Evolutionary conservation across 164 flowering plant species (phyloP).

Genomic region (Stephania yunnanensis): DNA sequence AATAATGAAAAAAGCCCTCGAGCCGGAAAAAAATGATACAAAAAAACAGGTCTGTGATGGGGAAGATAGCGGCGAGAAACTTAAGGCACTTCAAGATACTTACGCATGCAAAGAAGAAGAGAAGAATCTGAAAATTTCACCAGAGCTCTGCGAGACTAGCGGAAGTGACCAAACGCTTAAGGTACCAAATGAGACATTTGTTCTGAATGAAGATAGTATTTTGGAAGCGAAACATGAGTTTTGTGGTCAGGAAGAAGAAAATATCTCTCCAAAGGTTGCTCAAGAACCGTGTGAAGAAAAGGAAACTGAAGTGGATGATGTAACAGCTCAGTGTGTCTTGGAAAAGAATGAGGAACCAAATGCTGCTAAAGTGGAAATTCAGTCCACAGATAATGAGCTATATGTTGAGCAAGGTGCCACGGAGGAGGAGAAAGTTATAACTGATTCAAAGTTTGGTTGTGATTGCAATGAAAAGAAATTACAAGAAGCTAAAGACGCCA

Average conservation of each 20-base stretch:
- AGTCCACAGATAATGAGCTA: slow-evolving; percentile 3
- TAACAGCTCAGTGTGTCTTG: slow-evolving; percentile 1
- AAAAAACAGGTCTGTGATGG: slow-evolving; percentile 2
- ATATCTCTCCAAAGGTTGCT: slow-evolving; percentile 4
- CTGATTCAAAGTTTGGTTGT: slow-evolving; percentile 7
- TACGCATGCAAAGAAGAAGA: slow-evolving; percentile 5
- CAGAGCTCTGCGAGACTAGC: not conserved
- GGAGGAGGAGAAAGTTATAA: slow-evolving; percentile 13
- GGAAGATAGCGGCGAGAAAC: slow-evolving; percentile 7
- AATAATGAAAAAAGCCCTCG: slow-evolving; percentile 7
- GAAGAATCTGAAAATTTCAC: slow-evolving; percentile 4
- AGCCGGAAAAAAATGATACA: slow-evolving; percentile 7
- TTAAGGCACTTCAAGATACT: slow-evolving; percentile 9
- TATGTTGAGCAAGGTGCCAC: slow-evolving; percentile 4
- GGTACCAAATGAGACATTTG: slow-evolving; percentile 13
- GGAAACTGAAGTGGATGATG: slow-evolving; percentile 14
- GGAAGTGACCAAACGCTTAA: slow-evolving; percentile 4
- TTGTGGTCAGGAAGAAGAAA: slow-evolving; percentile 6
- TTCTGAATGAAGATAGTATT: slow-evolving; percentile 7
- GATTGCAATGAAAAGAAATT: slow-evolving; percentile 19
- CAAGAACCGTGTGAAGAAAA: slow-evolving; percentile 10
- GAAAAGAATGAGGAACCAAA: slow-evolving; percentile 8
- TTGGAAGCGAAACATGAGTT: slow-evolving; percentile 1
- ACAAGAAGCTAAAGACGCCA: slow-evolving; percentile 12
- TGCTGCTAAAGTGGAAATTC: not conserved